Base-by-base conservation (phyloP, 1,139 yeast genomes). In the Geotrichum aggregatum region DNA sequence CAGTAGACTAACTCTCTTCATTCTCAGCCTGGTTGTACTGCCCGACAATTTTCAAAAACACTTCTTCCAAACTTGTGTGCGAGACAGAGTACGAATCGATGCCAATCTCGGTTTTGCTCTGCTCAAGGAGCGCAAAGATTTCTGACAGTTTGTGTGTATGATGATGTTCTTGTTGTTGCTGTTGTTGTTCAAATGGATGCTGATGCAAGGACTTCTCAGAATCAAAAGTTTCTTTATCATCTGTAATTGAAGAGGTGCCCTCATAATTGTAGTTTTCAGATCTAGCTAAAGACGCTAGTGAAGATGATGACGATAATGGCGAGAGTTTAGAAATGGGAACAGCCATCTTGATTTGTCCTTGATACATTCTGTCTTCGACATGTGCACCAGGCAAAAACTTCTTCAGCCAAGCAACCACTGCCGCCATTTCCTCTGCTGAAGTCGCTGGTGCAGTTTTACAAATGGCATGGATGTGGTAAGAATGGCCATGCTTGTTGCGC, bases 11-110 rank as follows among this genome's bases (percentile, higher is more conserved):
- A 11, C 26, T 14, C 34, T 28, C 34, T 11, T 35, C 35, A 31
- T 48, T 30, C 7, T 24, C 13, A 7, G 43, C 38, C 13, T 14
- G 11, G 16, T 50, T 22, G 26, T 50, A 30, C 24, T 46, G 38
- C 16, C 67, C 63, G 10, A 68, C 69, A 52, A 68, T 67, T 19
- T 59, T 59, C 52, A 68, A 57, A 52, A 68, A 68, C 19, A 68
- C 71, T 52, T 68, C 70, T 56, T 68, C 71, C 34, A 68, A 54
- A 16, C 70, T 62, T 1, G 72, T 64, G 30, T 63, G 64, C 7
- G 64, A 56, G 1, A 68, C 65, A 1, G 70, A 58, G 53, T 67
- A 68, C n/a, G 64, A 60, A 47, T 63, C 64, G 31, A 68, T 60
- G 5, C 64, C 66, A 46, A 64, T 49, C 11, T 54, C 50, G 1